A percentile compares a stretch with the other conserved stretches of the same genome.
Evolutionary conservation across 1,139 yeast genomes (phyloP).

Genomic region (Torulaspora pretoriensis): DNA sequence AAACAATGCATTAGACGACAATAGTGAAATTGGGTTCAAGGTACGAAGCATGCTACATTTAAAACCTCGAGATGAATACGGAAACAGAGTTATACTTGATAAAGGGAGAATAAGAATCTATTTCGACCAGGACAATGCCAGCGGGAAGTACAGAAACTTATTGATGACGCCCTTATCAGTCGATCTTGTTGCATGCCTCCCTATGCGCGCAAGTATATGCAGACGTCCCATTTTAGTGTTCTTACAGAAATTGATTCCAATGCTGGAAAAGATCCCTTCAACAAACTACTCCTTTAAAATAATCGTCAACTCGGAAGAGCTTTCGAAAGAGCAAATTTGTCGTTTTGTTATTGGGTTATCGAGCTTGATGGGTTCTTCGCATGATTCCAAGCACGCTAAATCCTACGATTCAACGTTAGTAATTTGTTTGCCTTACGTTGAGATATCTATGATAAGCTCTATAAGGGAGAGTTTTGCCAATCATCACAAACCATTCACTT

Average conservation of each 20-base stretch:
- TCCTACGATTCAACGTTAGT: conserved; percentile 14
- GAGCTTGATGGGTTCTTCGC: conserved; percentile 20
- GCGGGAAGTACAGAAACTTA: conserved; percentile 16
- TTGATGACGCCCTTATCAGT: conserved; percentile 23
- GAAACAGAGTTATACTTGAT: conserved; percentile 22
- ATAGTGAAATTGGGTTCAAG: conserved; percentile 12
- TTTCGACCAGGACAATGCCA: conserved; percentile 19
- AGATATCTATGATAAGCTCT: conserved; percentile 28
- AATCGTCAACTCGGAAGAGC: conserved; percentile 22
- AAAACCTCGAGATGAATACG: conserved; percentile 18
- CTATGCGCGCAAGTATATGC: conserved; percentile 20
- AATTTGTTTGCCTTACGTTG: conserved; percentile 32
- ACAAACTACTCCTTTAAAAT: conserved; percentile 12
- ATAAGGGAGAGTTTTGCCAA: conserved; percentile 16
- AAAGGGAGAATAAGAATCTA: conserved; percentile 20
- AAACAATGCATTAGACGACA: conserved; percentile 16
- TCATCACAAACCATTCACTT: neutral
- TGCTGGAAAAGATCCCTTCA: conserved; percentile 9
- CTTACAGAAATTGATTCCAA: conserved; percentile 20
- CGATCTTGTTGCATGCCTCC: conserved; percentile 19
- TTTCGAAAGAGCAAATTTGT: conserved; percentile 27
- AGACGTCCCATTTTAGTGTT: conserved; percentile 21
- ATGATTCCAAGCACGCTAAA: conserved; percentile 8
- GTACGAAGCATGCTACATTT: conserved; percentile 17
- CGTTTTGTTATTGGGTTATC: conserved; percentile 28